Base-by-base conservation (phyloP, 495 filamentous ascomycete species). In the Cercophora newfieldiana region DNA sequence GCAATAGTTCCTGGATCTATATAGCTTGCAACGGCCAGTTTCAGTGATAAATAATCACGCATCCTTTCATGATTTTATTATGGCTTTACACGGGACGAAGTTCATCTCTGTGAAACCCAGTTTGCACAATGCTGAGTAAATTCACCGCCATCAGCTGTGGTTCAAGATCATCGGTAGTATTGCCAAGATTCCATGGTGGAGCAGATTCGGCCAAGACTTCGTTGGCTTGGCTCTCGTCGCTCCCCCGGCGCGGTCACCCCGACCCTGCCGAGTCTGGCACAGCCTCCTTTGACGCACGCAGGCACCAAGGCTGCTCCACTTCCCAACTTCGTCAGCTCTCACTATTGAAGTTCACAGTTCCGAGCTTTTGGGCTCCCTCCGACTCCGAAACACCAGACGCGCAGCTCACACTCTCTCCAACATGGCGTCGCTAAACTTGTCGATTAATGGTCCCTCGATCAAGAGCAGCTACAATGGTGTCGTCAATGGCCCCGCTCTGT, bases 341-440 rank as follows among this genome's bases (percentile, higher is more conserved):
- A 57, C 28, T 30, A 57, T 31, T 26, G 55, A 30, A n/a, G 26
- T 30, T 57, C 55, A 1, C 4, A 6, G 12, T 21, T 57, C 25
- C 21, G 55, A 28, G 28, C 55, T 62, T 47, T 22, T 53, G 47
- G 60, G 60, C 58, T 10, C 8, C 19, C 16, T 48, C 48, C 44
- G 22, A 51, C 26, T 30, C 18, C 16, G 19, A 53, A 8, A 62
- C 26, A 50, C 59, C 22, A 28, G 37, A 18, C 19, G 7, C 8
- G 33, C 29, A 22, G 31, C 19, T 33, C 57, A 47, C 12, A 10
- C 12, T 8, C 18, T 12, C 29, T 18, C 18, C 57, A 66, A 59
- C 50, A 99, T 99, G 95, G 90, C 95, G 31, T 89, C 93, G 56
- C 87, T 99, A 68, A 97, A 99, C 75, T 82, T 92, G 64, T 97